Conservation (phyloP, 2,329 filamentous ascomycete species). For the Cyphellophora europaea region DNA sequence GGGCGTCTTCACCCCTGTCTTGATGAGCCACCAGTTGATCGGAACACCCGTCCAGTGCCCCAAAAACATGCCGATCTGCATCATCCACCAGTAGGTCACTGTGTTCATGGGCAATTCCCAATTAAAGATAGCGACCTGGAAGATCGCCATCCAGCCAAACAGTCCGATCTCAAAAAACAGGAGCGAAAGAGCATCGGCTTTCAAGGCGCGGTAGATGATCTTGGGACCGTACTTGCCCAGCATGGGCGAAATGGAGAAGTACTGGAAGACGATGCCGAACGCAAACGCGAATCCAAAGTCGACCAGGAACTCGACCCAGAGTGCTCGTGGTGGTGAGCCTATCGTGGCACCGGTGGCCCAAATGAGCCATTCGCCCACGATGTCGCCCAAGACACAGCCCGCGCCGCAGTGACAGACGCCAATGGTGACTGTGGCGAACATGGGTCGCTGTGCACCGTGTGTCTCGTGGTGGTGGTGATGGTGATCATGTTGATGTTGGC, state of each 20-base stretch:
- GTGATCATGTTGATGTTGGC: constrained; percentile 1
- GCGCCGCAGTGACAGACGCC: constrained; percentile 24
- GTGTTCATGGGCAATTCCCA: constrained; percentile 20
- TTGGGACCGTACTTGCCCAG: constrained; percentile 19
- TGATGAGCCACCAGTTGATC: constrained; percentile 23
- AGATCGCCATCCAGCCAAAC: constrained; percentile 24
- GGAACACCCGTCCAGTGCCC: constrained; percentile 22
- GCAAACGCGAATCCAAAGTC: constrained; percentile 21
- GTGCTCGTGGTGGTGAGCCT: constrained; percentile 6
- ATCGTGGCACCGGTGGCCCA: constrained; percentile 20
- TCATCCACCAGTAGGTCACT: constrained; percentile 24
- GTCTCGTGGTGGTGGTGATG: constrained; percentile 1
- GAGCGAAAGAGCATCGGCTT: constrained; percentile 23
- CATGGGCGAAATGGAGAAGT: constrained; percentile 26
- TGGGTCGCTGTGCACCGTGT: constrained; percentile 4
- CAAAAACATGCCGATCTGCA: constrained; percentile 24
- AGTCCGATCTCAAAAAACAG: constrained; percentile 22
- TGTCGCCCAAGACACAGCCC: constrained; percentile 24
- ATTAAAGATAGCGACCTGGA: constrained; percentile 20
- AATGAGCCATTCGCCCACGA: constrained; percentile 26
- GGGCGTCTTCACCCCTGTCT: constrained; percentile 16
- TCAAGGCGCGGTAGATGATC: constrained; percentile 18
- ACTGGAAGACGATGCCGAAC: constrained; percentile 24
- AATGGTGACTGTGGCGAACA: constrained; percentile 20
- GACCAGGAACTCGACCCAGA: constrained; percentile 15